Evolutionary conservation across 2,329 filamentous ascomycete genomes (phyloP).

Genomic region (Diaporthe ilicicola): DNA sequence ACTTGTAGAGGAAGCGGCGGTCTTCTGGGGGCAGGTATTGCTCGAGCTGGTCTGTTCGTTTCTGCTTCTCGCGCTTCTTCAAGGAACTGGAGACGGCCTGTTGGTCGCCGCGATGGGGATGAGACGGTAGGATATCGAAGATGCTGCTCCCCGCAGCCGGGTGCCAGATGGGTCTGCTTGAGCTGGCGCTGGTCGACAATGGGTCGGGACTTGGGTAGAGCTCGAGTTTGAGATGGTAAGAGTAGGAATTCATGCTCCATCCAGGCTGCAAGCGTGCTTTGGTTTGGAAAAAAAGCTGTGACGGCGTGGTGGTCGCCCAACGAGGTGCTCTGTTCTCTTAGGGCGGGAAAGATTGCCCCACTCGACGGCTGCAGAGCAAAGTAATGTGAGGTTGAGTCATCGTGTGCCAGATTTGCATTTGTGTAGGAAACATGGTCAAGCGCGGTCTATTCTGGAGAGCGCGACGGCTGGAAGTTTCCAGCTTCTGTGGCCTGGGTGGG

Average conservation of each 20-base stretch:
- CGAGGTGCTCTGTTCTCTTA: background rate
- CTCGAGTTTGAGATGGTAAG: conserved; percentile 74
- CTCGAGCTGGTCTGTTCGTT: conserved; percentile 30
- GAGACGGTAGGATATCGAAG: conserved; percentile 64
- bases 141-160: conserved; percentile 58
- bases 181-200: conserved; percentile 31
- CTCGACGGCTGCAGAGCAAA: background rate
- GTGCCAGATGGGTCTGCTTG: conserved; percentile 54
- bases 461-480: background rate
- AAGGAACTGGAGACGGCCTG: conserved; percentile 9
- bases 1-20: conserved; percentile 27
- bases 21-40: conserved; percentile 33
- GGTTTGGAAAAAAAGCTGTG: background rate
- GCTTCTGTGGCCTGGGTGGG: background rate
- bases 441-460: background rate
- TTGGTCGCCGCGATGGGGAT: conserved; percentile 44
- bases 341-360: conserved; percentile 25
- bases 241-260: conserved; percentile 65
- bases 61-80: conserved; percentile 30
- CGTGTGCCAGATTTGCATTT: background rate
- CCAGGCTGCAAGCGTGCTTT: conserved; percentile 8
- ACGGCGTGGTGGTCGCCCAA: background rate
- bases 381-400: conserved; percentile 20
- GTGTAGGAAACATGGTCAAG: background rate
- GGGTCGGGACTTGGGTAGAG: conserved; percentile 62